phyloP scores from a whole-genome alignment of 352 stramenopile species.

The Globisporangium mamillatum region DNA sequence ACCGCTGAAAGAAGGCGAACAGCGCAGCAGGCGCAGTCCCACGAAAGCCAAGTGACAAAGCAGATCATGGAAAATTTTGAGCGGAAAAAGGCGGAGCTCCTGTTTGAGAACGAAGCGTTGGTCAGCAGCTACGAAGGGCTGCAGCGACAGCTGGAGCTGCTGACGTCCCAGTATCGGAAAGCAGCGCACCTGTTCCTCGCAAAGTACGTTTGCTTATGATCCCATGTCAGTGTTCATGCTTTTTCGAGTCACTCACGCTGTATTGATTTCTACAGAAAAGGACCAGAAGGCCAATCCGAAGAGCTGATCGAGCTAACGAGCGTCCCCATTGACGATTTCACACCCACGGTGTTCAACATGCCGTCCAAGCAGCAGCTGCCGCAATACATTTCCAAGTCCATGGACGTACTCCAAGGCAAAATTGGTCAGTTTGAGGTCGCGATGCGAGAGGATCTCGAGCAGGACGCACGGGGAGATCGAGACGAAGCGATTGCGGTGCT shows the following conservation, averaged over 20 bases:
- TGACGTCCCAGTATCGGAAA: conserved; percentile 74
- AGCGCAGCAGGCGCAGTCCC: conserved; percentile 32
- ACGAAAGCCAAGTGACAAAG: conserved; percentile 57
- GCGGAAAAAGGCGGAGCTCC: conserved; percentile 52
- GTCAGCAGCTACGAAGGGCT: conserved; percentile 51
- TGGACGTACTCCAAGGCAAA: conserved; percentile 44
- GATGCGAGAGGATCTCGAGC: conserved; percentile 53
- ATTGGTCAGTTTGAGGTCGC: conserved; percentile 55
- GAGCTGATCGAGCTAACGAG: conserved; percentile 49
- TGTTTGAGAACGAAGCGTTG: conserved; percentile 67
- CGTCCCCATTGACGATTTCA: conserved; percentile 64
- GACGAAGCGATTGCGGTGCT: conserved; percentile 35
- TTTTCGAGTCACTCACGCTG: background rate
- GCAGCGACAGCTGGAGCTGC: conserved; percentile 55
- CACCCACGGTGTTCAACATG: conserved; percentile 59
- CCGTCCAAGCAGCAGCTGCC: conserved; percentile 58
- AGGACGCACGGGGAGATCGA: conserved; percentile 15
- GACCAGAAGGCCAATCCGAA: conserved; percentile 34
- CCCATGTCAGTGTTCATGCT: background rate
- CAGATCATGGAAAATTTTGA: conserved; percentile 67
- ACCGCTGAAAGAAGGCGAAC: conserved; percentile 32
- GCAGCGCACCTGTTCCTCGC: conserved; percentile 65
- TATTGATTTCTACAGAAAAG: conserved; percentile 31
- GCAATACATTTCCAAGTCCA: conserved; percentile 45
- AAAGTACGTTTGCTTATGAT: conserved; percentile 37